A percentile compares a stretch with the other conserved stretches of the same genome.
These are phyloP conservation scores for Candida boleticola DNA, from an alignment of 805 yeast species.

Conservation along the genomic window DNA sequence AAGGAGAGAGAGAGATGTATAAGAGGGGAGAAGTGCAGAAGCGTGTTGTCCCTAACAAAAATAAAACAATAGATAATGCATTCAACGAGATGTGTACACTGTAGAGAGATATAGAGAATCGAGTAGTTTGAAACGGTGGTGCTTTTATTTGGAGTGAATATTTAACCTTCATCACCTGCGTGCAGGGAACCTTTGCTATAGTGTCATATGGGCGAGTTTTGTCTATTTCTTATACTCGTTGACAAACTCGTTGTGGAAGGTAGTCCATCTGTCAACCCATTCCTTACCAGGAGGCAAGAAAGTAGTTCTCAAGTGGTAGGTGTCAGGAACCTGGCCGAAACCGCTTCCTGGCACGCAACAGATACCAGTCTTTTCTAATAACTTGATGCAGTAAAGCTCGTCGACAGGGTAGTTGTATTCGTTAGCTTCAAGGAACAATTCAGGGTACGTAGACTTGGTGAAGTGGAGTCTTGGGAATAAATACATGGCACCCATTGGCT, in stretches of 20 bases:
- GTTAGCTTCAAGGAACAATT: conserved; percentile 62
- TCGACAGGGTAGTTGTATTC: conserved; percentile 63
- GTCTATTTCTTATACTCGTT: conserved; percentile 44
- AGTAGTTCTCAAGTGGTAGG: conserved; percentile 93
- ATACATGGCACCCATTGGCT: conserved; percentile 98
- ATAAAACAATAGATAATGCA: too few relatives aligned
- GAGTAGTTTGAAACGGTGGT: too few relatives aligned
- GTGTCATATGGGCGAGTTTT: too few relatives aligned
- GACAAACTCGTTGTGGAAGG: conserved; percentile 76
- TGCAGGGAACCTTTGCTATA: too few relatives aligned
- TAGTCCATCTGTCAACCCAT: conserved; percentile 77
- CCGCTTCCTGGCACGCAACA: conserved; percentile 98
- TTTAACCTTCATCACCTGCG: too few relatives aligned
- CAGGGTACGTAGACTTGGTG: conserved; percentile 43
- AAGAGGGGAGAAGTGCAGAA: too few relatives aligned
- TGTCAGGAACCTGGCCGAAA: conserved; percentile 87
- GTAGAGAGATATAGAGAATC: too few relatives aligned
- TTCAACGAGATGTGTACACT: too few relatives aligned
- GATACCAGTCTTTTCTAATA: conserved; percentile 86
- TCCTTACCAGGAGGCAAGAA: conserved; percentile 93
- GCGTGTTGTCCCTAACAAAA: too few relatives aligned
- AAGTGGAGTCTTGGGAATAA: conserved; percentile 78
- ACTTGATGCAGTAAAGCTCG: conserved; percentile 82
- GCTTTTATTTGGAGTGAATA: too few relatives aligned
- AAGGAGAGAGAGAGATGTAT: too few relatives aligned